Conservation (phyloP, 1,284 basidiomycete species). For the Rhodotorula mucilaginosa region DNA sequence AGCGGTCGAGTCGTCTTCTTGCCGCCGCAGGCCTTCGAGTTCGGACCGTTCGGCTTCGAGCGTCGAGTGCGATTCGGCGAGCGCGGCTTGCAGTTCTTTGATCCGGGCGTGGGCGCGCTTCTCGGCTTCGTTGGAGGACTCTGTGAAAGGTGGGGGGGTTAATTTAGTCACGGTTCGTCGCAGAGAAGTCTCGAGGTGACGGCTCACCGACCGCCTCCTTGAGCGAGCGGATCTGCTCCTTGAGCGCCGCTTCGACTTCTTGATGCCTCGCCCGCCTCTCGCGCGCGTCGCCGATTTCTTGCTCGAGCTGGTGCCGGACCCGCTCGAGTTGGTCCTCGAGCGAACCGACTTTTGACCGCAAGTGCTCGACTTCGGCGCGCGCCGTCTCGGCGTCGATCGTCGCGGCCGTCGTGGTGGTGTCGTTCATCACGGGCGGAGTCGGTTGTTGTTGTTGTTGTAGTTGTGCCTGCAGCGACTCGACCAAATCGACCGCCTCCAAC, state of each 20-base stretch:
- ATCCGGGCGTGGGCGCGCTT: conserved; percentile 61
- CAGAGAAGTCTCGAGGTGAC: too few relatives aligned
- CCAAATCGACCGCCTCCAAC: conserved; percentile 69
- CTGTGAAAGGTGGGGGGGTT: conserved; percentile 43
- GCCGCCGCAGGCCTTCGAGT: conserved; percentile 71
- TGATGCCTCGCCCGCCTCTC: conserved; percentile 60
- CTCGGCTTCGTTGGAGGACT: conserved; percentile 64
- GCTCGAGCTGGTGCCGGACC: conserved; percentile 65
- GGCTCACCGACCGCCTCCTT: conserved; percentile 57
- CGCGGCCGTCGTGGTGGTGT: conserved; percentile 54
- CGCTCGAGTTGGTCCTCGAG: conserved; percentile 87
- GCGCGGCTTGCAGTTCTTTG: conserved; percentile 80
- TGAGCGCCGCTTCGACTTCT: conserved; percentile 66
- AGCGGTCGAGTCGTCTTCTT: conserved; percentile 55
- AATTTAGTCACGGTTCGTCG: too few relatives aligned
- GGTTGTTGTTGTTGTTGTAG: too few relatives aligned
- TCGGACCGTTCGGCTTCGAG: conserved; percentile 89
- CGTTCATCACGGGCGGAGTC: not conserved
- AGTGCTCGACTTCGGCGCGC: conserved; percentile 78
- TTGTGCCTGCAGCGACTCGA: conserved; percentile 61
- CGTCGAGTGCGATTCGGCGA: conserved; percentile 80
- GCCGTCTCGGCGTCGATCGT: conserved; percentile 89
- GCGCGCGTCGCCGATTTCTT: conserved; percentile 63
- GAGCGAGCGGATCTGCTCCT: conserved; percentile 63
- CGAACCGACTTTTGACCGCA: conserved; percentile 69